Evolutionary conservation across 1,284 basidiomycete genomes (phyloP), one percentile per base, ranked within the genome.

Genomic region (Inonotus hispidus): DNA sequence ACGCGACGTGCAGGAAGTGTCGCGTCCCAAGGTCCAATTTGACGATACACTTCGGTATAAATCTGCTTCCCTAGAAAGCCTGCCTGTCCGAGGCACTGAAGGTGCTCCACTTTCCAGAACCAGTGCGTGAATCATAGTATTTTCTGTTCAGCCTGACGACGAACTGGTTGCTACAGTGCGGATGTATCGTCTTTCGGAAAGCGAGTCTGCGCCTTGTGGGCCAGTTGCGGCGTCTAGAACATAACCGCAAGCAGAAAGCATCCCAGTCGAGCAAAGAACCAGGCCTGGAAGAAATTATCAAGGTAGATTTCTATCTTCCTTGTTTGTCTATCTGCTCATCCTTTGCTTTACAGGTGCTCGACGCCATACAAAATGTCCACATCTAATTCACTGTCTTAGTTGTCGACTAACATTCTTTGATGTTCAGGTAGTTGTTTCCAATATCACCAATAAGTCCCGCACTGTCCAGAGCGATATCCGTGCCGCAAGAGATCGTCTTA

Each of bases 361-460:
- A 61, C 23, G 39, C 47, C 13, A 60, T 64, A 45, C 63, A 64
- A 23, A 50, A 64, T 56, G 63, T 61, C 41, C 19, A 4, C 50
- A 32, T 43, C 16, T 46, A 8, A 3, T 32, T 32, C n/a, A n/a
- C 32, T 32, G 32, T 32, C 32, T 32, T 32, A 4, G 8, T 8
- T 32, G 23, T 21, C 38, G n/a, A 46, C 19, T 19, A 16, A 50
- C 27, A 61, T 59, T 13, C 52, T 64, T 68, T 41, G 58, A 2
- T 60, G 32, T 32, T 32, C 32, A 83, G 77, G 76, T 74, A 19
- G 70, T 82, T 19, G 64, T 81, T 19, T 70, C 69, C 52, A 79
- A 78, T 37, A 72, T 82, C 41, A 70, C 71, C 0, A 71, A 71
- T 41, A 77, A 73, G 47, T 77, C 82, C 57, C 73, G 73, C 35